These are phyloP conservation scores for Colletotrichum spaethianum DNA, from an alignment of 2,329 filamentous ascomycete species.

Conservation along the genomic window DNA sequence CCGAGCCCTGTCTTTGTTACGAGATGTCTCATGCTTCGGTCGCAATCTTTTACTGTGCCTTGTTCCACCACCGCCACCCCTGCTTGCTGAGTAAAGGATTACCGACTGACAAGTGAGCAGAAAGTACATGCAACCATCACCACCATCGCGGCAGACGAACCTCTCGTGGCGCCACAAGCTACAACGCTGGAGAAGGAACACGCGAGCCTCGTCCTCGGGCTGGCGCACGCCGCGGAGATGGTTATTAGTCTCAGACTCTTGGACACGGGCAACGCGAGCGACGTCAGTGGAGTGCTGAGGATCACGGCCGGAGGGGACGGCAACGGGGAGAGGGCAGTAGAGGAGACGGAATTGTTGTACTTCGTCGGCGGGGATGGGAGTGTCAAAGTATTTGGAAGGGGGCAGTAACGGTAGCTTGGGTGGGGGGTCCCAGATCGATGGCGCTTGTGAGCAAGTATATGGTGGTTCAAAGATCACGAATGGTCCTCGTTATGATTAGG, in stretches of 20 bases:
- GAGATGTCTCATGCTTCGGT: background rate
- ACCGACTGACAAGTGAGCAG: conserved; percentile 53
- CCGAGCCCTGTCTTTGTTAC: background rate
- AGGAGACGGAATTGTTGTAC: conserved; percentile 84
- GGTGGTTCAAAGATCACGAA: no score
- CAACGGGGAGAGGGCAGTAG: conserved; percentile 49
- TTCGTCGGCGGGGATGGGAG: conserved; percentile 83
- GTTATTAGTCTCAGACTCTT: conserved; percentile 81
- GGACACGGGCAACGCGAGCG: conserved; percentile 89
- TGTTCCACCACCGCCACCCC: background rate
- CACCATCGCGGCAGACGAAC: conserved; percentile 79
- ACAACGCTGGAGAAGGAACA: conserved; percentile 80
- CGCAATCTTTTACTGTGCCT: background rate
- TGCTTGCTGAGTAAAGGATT: background rate
- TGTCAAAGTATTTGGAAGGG: conserved; percentile 88
- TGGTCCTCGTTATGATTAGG: background rate
- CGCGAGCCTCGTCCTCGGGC: conserved; percentile 77
- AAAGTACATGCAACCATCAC: conserved; percentile 76
- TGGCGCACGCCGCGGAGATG: conserved; percentile 82
- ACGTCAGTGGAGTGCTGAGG: conserved; percentile 90
- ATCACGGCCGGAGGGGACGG: conserved; percentile 71
- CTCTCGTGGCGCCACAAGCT: conserved; percentile 73
- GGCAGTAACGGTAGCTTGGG: conserved; percentile 61
- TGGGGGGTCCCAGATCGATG: background rate
- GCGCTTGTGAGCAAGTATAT: background rate